Conservation (phyloP, 2,329 filamentous ascomycete species). For the Ilyonectria robusta region DNA sequence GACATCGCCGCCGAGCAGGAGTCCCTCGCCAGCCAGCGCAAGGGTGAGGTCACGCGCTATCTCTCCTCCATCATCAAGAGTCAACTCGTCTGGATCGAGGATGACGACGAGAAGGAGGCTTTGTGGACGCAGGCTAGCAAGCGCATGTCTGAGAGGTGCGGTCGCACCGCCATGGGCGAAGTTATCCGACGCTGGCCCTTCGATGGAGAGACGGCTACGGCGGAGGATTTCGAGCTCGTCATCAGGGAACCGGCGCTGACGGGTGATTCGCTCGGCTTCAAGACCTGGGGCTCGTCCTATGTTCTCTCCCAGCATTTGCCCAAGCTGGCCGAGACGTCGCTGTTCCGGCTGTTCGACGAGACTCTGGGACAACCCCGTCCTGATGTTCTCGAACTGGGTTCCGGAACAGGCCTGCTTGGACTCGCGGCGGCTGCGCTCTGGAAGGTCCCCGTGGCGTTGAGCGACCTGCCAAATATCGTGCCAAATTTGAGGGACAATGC, state of each 20-base stretch:
- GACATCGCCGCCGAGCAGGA: conserved; percentile 60
- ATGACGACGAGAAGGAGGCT: conserved; percentile 75
- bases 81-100: conserved; percentile 76
- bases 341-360: conserved; percentile 62
- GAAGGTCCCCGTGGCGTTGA: conserved; percentile 77
- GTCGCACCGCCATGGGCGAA: conserved; percentile 74
- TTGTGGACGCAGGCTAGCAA: conserved; percentile 86
- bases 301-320: conserved; percentile 82
- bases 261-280: conserved; percentile 89
- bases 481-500: conserved; percentile 85
- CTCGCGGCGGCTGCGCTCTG: conserved; percentile 85
- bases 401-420: conserved; percentile 92
- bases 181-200: conserved; percentile 70
- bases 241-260: conserved; percentile 91
- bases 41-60: conserved; percentile 73
- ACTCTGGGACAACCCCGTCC: conserved; percentile 50
- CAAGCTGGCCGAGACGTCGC: conserved; percentile 58
- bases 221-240: conserved; percentile 71
- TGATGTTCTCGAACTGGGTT: conserved; percentile 82
- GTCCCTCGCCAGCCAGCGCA: conserved; percentile 57
- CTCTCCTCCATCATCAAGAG: conserved; percentile 79
- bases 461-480: conserved; percentile 87
- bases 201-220: conserved; percentile 42
- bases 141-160: conserved; percentile 88
- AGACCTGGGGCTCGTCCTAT: conserved; percentile 96